These are phyloP conservation scores for Colletotrichum sp. DNA, from an alignment of 2,329 filamentous ascomycete genomes.

Conservation along the genomic window DNA sequence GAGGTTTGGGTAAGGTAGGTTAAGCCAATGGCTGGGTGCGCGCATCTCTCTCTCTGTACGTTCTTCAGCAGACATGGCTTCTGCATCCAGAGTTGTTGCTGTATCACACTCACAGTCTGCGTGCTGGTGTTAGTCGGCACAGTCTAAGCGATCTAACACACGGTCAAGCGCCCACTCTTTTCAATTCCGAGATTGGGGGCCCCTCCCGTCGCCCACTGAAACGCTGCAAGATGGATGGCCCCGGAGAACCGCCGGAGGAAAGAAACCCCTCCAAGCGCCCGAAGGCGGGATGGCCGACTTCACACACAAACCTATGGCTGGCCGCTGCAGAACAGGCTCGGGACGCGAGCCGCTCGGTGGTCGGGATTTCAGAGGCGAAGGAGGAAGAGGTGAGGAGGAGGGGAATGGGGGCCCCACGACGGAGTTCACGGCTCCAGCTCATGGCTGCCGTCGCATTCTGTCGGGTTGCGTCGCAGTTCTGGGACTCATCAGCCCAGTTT, in stretches of 20 bases:
- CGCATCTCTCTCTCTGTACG: not conserved
- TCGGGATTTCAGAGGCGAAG: not conserved
- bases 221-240: conserved; percentile 5
- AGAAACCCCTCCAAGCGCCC: not conserved
- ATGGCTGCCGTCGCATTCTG: conserved; percentile 9
- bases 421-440: not conserved
- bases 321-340: not conserved
- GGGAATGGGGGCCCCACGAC: not conserved
- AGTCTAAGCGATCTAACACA: conserved; percentile 2
- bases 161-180: not conserved
- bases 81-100: not conserved
- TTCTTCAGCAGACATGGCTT: not conserved
- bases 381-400: not conserved
- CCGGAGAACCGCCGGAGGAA: conserved; percentile 15
- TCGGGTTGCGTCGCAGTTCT: conserved; percentile 12
- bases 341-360: not conserved
- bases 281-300: not conserved
- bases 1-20: not conserved
- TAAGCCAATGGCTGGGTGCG: not conserved
- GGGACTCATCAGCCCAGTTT: not conserved
- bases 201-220: not conserved
- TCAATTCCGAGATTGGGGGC: conserved; percentile 8
- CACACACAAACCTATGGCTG: not conserved
- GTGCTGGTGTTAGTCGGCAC: not conserved
- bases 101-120: not conserved